These are phyloP conservation scores for Fusarium paranaense DNA, from an alignment of 2,329 filamentous ascomycete species.

Conservation along the genomic window DNA sequence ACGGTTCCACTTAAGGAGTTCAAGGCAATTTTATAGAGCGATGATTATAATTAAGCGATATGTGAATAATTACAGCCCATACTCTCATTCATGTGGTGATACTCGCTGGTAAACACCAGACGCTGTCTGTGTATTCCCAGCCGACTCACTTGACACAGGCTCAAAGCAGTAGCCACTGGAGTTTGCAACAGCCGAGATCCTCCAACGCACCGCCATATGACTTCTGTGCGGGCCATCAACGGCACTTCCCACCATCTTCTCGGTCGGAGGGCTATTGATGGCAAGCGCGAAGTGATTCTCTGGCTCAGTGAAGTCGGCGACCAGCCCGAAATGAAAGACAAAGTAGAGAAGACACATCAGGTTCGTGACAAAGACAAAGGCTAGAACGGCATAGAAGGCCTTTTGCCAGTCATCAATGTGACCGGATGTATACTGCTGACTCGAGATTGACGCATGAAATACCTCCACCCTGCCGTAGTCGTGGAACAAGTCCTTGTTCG, in stretches of 20 bases:
- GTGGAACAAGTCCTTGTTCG: neutral
- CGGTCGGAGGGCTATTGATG: neutral
- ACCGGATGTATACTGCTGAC: neutral
- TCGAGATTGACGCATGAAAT: neutral
- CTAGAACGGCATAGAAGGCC: neutral
- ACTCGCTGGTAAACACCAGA: neutral
- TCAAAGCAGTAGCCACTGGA: neutral
- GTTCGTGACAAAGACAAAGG: neutral
- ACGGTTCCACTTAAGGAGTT: neutral
- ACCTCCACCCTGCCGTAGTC: neutral
- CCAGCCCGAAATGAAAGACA: neutral
- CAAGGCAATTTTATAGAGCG: neutral
- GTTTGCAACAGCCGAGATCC: neutral
- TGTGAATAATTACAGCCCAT: neutral
- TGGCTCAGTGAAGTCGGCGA: neutral
- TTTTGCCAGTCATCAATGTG: neutral
- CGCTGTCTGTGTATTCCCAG: neutral
- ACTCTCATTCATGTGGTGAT: neutral
- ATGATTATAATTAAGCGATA: neutral
- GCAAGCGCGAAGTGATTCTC: neutral
- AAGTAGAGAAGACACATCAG: neutral
- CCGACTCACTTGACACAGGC: neutral
- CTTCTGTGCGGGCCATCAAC: neutral
- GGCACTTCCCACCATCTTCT: neutral
- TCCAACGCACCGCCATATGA: neutral